Percentiles rank a stretch among this genome's conserved stretches.
These are phyloP conservation scores for Peronospora destructor DNA, from an alignment of 352 stramenopile genomes.

Conservation along the genomic window DNA sequence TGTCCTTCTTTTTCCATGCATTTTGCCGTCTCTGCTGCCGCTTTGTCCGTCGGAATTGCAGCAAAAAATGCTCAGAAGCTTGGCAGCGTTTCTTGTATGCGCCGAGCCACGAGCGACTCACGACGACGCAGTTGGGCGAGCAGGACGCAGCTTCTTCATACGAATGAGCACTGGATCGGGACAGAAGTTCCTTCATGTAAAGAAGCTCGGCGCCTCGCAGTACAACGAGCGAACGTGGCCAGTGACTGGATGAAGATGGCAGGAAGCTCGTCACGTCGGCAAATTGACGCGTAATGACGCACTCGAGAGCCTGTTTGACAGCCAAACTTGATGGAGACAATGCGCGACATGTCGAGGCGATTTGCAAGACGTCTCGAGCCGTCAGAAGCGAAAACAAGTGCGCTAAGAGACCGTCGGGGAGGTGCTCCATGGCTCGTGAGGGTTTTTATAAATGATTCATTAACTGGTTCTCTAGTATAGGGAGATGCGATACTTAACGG, in stretches of 20 bases:
- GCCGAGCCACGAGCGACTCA: slow-evolving; percentile 69
- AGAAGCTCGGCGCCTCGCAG: slow-evolving; percentile 62
- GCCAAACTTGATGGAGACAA: slow-evolving; percentile 27
- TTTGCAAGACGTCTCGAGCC: slow-evolving; percentile 43
- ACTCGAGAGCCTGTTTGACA: slow-evolving; percentile 51
- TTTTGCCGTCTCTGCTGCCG: slow-evolving; percentile 55
- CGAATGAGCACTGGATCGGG: slow-evolving; percentile 24
- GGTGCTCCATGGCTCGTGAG: slow-evolving; percentile 60
- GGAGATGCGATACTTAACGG: background rate
- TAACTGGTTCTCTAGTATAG: background rate
- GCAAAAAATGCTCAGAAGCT: slow-evolving; percentile 61
- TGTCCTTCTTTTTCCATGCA: slow-evolving; percentile 24
- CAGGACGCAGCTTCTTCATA: slow-evolving; percentile 38
- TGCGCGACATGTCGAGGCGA: slow-evolving; percentile 38
- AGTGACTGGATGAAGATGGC: slow-evolving; percentile 39
- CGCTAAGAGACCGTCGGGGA: slow-evolving; percentile 45
- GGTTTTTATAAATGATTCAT: background rate
- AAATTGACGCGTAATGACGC: slow-evolving; percentile 51
- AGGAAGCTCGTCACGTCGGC: slow-evolving; percentile 48
- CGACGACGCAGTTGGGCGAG: slow-evolving; percentile 39
- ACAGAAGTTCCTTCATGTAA: slow-evolving; percentile 51
- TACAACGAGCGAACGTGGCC: slow-evolving; percentile 51
- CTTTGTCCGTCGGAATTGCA: slow-evolving; percentile 65
- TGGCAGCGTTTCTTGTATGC: slow-evolving; percentile 70
- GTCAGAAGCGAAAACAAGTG: slow-evolving; percentile 61